phyloP scores from a whole-genome alignment of 2,329 filamentous ascomycete species.

The Xylariaceae sp. region DNA sequence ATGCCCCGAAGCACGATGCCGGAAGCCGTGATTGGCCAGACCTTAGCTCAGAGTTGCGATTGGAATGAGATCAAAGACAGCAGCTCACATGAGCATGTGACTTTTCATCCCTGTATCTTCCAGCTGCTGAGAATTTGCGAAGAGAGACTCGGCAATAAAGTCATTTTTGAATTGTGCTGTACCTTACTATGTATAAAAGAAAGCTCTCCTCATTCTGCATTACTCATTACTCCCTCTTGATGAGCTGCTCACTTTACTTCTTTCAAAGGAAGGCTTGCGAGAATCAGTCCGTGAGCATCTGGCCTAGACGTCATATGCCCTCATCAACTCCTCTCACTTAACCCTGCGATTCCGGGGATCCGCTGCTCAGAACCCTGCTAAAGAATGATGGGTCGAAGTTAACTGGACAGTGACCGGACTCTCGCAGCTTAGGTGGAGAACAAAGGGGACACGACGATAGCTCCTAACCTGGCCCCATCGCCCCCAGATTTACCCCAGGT shows the following conservation, averaged over 20 bases:
- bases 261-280: slow-evolving; percentile 6
- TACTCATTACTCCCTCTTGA: no score
- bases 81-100: slow-evolving; percentile 19
- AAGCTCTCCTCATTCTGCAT: no score
- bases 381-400: background rate
- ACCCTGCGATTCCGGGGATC: no score
- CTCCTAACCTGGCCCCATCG: slow-evolving; percentile 25
- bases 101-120: slow-evolving; percentile 5
- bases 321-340: no score
- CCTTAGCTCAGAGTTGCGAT: background rate
- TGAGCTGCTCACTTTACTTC: no score
- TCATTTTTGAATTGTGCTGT: no score
- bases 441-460: no score
- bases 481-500: slow-evolving; percentile 37
- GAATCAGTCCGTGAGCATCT: slow-evolving; percentile 10
- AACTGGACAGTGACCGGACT: background rate
- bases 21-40: slow-evolving; percentile 16
- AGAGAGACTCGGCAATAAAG: no score
- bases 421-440: slow-evolving; percentile 4
- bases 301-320: slow-evolving; percentile 23
- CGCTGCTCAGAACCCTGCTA: no score
- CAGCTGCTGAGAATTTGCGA: no score
- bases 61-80: no score
- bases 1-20: slow-evolving; percentile 5
- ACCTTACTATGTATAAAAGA: no score